Conservation (phyloP, 352 stramenopile genomes). For the Phytophthora hybrid region DNA sequence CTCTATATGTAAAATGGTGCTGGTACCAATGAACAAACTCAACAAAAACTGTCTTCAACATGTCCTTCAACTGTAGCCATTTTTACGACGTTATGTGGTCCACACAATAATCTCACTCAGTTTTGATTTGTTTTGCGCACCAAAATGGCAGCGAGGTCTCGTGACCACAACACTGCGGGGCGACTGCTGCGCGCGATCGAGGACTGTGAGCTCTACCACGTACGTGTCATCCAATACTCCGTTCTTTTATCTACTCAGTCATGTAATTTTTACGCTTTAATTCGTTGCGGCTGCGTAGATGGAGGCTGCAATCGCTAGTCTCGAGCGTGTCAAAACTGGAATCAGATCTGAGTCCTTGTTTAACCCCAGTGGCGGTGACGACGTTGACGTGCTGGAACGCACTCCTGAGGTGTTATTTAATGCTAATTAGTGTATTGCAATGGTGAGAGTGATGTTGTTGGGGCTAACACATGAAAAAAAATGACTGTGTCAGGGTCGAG, state of each 20-base stretch:
- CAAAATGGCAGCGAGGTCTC: constrained; percentile 18
- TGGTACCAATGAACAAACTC: constrained; percentile 21
- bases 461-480: constrained; percentile 7
- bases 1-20: constrained; percentile 41
- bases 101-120: constrained; percentile 3
- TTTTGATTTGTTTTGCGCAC: not conserved
- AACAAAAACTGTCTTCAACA: constrained; percentile 3
- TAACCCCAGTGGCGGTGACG: constrained; percentile 4
- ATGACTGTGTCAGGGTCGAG: constrained; percentile 26
- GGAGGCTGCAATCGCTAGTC: constrained; percentile 46
- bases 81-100: not conserved
- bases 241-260: not conserved
- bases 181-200: constrained; percentile 50
- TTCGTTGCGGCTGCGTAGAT: constrained; percentile 35
- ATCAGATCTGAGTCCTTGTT: constrained; percentile 36
- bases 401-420: constrained; percentile 21
- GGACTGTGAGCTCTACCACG: constrained; percentile 57
- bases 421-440: not conserved
- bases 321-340: constrained; percentile 10
- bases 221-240: constrained; percentile 19
- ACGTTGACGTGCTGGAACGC: constrained; percentile 21
- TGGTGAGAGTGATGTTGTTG: constrained; percentile 1
- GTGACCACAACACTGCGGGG: constrained; percentile 40
- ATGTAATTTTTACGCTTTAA: constrained; percentile 8
- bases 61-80: constrained; percentile 20